Conservation (phyloP, 2,329 filamentous ascomycete species). For the Scedosporium aurantiacum region DNA sequence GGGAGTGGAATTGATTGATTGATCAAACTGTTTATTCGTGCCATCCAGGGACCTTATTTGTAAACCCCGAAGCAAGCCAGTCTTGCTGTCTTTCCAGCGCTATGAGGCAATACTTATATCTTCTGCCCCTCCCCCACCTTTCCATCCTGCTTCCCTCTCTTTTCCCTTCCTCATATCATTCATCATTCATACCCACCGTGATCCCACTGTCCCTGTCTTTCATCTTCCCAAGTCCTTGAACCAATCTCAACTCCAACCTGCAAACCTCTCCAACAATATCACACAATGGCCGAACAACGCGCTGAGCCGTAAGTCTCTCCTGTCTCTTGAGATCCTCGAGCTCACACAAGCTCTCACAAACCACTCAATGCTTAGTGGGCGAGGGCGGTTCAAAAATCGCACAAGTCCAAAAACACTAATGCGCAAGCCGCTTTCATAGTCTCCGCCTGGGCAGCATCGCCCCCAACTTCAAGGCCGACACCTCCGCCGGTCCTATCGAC, state of each 20-base stretch:
- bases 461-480: slow-evolving; percentile 76
- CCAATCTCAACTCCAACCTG: neutral
- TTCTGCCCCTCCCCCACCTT: slow-evolving; percentile 3
- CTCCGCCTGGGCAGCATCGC: slow-evolving; percentile 57
- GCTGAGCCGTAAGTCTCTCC: slow-evolving; percentile 3
- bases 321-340: neutral
- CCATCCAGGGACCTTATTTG: neutral
- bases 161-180: neutral
- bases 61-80: neutral
- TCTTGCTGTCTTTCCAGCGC: neutral
- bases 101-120: neutral
- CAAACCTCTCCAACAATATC: neutral
- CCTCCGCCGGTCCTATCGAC: slow-evolving; percentile 65
- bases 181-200: neutral
- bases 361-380: neutral
- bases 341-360: neutral
- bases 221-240: slow-evolving; percentile 1
- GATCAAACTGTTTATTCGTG: neutral
- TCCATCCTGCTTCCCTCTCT: neutral
- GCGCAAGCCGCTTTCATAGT: slow-evolving; percentile 19
- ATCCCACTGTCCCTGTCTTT: neutral
- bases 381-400: neutral
- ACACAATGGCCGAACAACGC: slow-evolving; percentile 6
- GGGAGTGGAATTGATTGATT: neutral
- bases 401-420: neutral